phyloP scores from a whole-genome alignment of 163 green algal species.

The Volvox carteri region DNA sequence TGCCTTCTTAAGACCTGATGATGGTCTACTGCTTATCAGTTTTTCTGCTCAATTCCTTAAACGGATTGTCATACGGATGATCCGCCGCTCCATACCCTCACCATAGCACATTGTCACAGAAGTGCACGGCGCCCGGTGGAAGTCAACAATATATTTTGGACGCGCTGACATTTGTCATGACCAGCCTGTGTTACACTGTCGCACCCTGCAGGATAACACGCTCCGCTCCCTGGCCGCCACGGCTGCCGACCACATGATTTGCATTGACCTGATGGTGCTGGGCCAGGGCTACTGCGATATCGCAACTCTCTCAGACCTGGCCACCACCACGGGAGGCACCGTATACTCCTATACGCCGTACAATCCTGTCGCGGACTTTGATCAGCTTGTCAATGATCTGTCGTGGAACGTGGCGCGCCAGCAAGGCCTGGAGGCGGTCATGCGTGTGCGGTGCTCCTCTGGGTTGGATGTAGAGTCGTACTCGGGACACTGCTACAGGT shows the following conservation, averaged over 20 bases:
- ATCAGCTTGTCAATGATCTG: conserved; percentile 82
- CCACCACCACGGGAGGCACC: conserved; percentile 68
- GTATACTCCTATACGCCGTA: conserved; percentile 78
- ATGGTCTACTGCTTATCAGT: no score
- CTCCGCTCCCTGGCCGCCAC: conserved; percentile 74
- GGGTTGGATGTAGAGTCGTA: conserved; percentile 74
- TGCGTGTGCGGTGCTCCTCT: conserved; percentile 71
- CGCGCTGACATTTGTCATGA: no score
- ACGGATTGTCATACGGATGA: no score
- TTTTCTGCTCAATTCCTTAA: no score
- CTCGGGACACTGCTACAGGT: conserved; percentile 56
- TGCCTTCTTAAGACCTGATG: no score
- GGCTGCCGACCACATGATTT: conserved; percentile 81
- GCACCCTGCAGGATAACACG: conserved; percentile 69
- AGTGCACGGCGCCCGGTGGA: no score
- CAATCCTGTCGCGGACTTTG: conserved; percentile 68
- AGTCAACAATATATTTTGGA: no score
- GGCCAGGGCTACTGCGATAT: conserved; percentile 71
- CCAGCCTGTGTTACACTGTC: no score
- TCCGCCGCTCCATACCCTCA: no score
- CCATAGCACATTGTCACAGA: no score
- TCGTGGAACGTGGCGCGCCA: conserved; percentile 74
- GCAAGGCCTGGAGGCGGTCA: conserved; percentile 79
- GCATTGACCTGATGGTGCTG: conserved; percentile 92
- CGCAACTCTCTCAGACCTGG: conserved; percentile 66